Percentiles rank a stretch among this genome's conserved stretches.
These are phyloP conservation scores for Gardenia jasminoides DNA, from an alignment of 257 asterid species.

Conservation along the genomic window DNA sequence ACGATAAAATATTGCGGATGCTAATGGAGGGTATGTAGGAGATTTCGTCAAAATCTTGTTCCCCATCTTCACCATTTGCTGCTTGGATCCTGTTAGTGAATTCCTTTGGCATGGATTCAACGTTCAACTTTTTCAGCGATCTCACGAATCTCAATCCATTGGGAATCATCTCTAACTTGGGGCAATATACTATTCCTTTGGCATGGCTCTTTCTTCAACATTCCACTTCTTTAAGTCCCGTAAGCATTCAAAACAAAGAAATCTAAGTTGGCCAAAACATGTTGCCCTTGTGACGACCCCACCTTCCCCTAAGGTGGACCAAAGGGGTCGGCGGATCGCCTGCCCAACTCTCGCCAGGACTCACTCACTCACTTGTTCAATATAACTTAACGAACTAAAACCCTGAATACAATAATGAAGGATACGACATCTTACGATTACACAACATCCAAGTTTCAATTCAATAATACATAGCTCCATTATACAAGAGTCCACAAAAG, in stretches of 20 bases:
- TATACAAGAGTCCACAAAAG: no score
- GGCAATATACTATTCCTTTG: neutral
- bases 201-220: neutral
- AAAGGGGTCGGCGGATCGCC: no score
- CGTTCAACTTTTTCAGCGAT: conserved; percentile 5
- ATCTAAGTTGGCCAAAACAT: conserved; percentile 13
- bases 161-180: conserved; percentile 7
- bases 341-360: no score
- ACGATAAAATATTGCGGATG: no score
- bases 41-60: neutral
- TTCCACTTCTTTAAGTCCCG: conserved; percentile 10
- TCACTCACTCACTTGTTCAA: no score
- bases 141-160: conserved; percentile 6
- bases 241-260: neutral
- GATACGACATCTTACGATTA: no score
- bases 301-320: no score
- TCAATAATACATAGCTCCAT: no score
- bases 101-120: neutral
- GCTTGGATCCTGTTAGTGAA: neutral
- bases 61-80: neutral
- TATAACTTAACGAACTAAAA: no score
- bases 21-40: neutral
- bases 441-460: no score
- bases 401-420: no score
- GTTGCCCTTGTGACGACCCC: no score